phyloP scores from a whole-genome alignment of 78 protist genomes.

The Tieghemostelium lacteum region DNA sequence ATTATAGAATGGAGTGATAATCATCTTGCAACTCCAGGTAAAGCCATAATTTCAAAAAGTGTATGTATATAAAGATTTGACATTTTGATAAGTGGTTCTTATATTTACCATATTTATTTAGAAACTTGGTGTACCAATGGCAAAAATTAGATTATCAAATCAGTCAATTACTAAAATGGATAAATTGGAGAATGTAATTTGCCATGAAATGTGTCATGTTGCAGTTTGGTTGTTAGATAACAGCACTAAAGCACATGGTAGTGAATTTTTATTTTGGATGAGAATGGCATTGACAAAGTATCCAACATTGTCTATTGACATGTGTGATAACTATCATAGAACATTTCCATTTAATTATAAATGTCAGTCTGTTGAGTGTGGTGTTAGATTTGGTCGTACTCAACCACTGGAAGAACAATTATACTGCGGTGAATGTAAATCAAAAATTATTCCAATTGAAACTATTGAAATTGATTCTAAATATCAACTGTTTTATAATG shows the following conservation, averaged over 20 bases:
- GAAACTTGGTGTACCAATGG: neutral
- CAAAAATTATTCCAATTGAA: constrained; percentile 44
- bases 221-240: constrained; percentile 70
- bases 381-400: constrained; percentile 30
- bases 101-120: neutral
- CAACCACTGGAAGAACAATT: neutral
- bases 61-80: neutral
- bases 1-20: constrained; percentile 34
- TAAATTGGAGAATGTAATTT: constrained; percentile 50
- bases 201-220: constrained; percentile 78
- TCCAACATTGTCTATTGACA: constrained; percentile 65
- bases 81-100: neutral
- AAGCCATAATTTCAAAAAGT: constrained; percentile 17
- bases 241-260: constrained; percentile 31
- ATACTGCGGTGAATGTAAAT: constrained; percentile 48
- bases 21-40: constrained; percentile 16
- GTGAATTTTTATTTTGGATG: constrained; percentile 59
- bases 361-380: constrained; percentile 27
- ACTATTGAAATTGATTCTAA: constrained; percentile 13
- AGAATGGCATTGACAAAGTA: constrained; percentile 18
- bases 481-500: constrained; percentile 1
- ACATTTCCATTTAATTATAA: constrained; percentile 40
- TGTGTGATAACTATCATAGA: constrained; percentile 55
- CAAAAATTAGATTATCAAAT: constrained; percentile 21
- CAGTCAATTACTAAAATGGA: constrained; percentile 4